phyloP scores from a whole-genome alignment of 768 basidiomycete genomes.

The Rhizopogon sp. region DNA sequence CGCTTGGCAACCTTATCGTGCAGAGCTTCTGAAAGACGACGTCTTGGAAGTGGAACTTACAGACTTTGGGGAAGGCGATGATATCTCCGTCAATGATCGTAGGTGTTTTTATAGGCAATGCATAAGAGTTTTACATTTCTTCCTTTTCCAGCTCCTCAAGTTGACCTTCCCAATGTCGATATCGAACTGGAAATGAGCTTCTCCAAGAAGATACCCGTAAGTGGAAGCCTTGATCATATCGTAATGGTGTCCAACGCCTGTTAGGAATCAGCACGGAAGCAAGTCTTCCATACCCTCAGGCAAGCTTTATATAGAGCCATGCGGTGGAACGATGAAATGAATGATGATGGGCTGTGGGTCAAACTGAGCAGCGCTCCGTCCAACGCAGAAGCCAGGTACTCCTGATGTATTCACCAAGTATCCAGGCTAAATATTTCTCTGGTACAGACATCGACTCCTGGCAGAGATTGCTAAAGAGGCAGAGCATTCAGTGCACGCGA shows the following conservation, averaged over 20 bases:
- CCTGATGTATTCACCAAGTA: not conserved
- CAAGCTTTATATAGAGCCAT: slow-evolving; percentile 35
- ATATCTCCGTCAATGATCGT: not conserved
- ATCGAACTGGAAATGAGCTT: slow-evolving; percentile 34
- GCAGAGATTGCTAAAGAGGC: slow-evolving; percentile 37
- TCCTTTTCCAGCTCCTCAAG: slow-evolving; percentile 4
- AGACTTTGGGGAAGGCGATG: not conserved
- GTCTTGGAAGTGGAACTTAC: not conserved
- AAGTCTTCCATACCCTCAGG: slow-evolving; percentile 35
- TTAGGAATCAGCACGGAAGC: slow-evolving; percentile 32
- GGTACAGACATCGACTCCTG: slow-evolving; percentile 36
- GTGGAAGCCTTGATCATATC: not conserved
- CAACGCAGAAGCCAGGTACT: slow-evolving; percentile 18
- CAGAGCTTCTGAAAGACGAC: not conserved
- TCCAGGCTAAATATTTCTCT: not conserved
- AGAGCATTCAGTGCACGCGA: slow-evolving; percentile 43
- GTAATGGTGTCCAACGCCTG: not conserved
- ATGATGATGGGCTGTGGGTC: slow-evolving; percentile 25
- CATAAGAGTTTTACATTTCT: not conserved
- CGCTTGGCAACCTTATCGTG: slow-evolving; percentile 2
- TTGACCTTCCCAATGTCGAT: slow-evolving; percentile 23
- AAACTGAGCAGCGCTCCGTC: slow-evolving; percentile 10
- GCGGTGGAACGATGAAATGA: slow-evolving; percentile 13
- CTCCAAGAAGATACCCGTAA: slow-evolving; percentile 41
- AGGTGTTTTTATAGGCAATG: not conserved